Base-by-base conservation (phyloP, 2,329 filamentous ascomycete species). In the Fusarium sp. region DNA sequence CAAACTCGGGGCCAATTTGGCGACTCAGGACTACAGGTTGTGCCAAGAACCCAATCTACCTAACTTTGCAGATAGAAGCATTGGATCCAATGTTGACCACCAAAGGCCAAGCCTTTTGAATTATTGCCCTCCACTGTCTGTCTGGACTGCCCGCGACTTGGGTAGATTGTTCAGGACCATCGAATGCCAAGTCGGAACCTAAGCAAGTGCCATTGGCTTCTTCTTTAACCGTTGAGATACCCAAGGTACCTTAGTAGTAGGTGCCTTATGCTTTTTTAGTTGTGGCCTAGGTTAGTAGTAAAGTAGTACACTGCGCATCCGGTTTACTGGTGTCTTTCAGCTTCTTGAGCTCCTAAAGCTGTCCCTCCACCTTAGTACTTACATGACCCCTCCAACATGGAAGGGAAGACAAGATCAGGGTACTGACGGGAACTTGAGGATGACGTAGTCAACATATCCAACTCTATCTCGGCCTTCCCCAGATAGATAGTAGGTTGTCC, bases 391-490 rank as follows among this genome's bases (percentile, higher is more conserved):
- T 55, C 30, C 22, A 30, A 44, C 41, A 36, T 36, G 35, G 35
- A 20, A 18, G 24, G 24, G 17, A 26, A 30, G 45, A n/a, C 47
- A 32, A 51, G n/a, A 54, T 38, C 35, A 39, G 24, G 32, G 35
- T 60, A 14, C 32, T 35, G 32, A 35, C 32, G 32, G 32, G 32
- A 32, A 30, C 20, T 22, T 22, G 63, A 59, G 47, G 12, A 73
- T 73, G 70, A 73, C 70, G 70, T 71, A 63, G 57, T 45, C n/a
- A 53, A 56, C 32, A 18, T 26, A 47, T 57, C 32, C 26, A 39
- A 55, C 30, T 32, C n/a, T 39, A 41, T 39, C 47, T 47, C 14
- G n/a, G 50, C 44, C 53, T 44, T 68, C 42, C 63, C 26, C 35
- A 66, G 50, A 44, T 35, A 66, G 50, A 38, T 35, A 35, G 32